phyloP scores from a whole-genome alignment of 2,329 filamentous ascomycete species.

The Colletotrichum tropicicola region DNA sequence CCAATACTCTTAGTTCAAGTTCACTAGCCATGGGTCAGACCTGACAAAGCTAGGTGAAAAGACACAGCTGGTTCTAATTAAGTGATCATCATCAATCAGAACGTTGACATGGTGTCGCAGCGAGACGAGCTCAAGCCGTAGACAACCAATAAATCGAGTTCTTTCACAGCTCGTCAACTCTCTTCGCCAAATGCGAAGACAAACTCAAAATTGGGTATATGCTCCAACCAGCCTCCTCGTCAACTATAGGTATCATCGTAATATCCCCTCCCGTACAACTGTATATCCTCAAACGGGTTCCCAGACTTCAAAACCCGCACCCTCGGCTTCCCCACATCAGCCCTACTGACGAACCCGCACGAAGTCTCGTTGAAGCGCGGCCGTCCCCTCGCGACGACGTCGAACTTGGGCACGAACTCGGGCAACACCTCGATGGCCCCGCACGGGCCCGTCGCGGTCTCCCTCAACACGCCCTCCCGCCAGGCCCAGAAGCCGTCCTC shows the following conservation, averaged over 20 bases:
- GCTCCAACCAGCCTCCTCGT: not conserved
- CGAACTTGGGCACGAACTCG: constrained; percentile 9
- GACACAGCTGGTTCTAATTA: too few species aligned
- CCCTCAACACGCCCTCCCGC: constrained; percentile 2
- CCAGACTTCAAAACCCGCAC: constrained; percentile 1
- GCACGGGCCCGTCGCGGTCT: not conserved
- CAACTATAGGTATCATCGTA: not conserved
- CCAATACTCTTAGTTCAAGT: too few species aligned
- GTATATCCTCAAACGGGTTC: constrained; percentile 31
- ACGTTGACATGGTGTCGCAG: too few species aligned
- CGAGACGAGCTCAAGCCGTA: too few species aligned
- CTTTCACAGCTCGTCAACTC: too few species aligned
- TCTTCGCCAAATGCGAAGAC: too few species aligned
- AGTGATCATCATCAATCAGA: too few species aligned
- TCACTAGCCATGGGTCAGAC: too few species aligned
- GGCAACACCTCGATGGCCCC: not conserved
- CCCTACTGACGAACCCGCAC: not conserved
- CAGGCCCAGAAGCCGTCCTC: constrained; percentile 31
- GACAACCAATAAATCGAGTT: too few species aligned
- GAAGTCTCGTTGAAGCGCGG: constrained; percentile 22
- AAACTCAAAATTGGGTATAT: too few species aligned
- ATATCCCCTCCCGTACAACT: constrained; percentile 25
- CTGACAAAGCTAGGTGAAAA: too few species aligned
- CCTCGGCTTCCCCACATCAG: constrained; percentile 1
- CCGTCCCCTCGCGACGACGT: constrained; percentile 22